Evolutionary conservation across 805 yeast species (phyloP), one percentile per base, ranked within the genome.

Genomic region (Wickerhamomyces kurtzmanii): DNA sequence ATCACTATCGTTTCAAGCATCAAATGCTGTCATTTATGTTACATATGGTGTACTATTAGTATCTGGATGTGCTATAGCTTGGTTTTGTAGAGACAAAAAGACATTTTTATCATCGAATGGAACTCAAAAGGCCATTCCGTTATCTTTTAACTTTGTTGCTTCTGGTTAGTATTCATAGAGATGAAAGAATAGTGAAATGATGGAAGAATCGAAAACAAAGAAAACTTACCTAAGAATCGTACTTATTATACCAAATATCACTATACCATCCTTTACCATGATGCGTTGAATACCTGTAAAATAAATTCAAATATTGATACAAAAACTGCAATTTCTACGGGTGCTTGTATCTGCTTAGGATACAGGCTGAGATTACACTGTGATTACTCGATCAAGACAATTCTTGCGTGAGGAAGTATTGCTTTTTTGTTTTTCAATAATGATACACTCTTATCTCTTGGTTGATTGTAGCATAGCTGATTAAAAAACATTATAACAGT

Each of bases 81-180:
- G 66, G 59, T 66, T 53, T 37, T 63, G 65, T 20, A 60, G 67
- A 28, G 61, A 65, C 23, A 57, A 61, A 24, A 61, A 65, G 22
- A 66, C 74, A 5, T 87, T 82, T 45, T 55, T 86, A 30, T 66
- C 86, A 3, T 76, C 87, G 4, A 83, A 86, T 55, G 78, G 91
- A 9, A 74, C 94, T 1, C 87, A 82, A 43, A 64, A 64, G 24
- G 93, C 85, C 19, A 22, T 84, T 11, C 94, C 95, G 1, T 59
- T 87, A 41, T 81, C 95, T 2, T 62, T 87, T 34, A 87, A 87
- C 51, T 87, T 87, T 49, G 73, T 87, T 30, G 96, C 96, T 28
- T 76, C 93, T 40, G 94, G 94, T 70, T 63, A 59, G 82, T 77
- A 53, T 49, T 12, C 4, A n/a, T n/a, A n/a, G n/a, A n/a, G n/a